phyloP scores from a whole-genome alignment of 164 flowering plant species.

The Berberis vulgaris region DNA sequence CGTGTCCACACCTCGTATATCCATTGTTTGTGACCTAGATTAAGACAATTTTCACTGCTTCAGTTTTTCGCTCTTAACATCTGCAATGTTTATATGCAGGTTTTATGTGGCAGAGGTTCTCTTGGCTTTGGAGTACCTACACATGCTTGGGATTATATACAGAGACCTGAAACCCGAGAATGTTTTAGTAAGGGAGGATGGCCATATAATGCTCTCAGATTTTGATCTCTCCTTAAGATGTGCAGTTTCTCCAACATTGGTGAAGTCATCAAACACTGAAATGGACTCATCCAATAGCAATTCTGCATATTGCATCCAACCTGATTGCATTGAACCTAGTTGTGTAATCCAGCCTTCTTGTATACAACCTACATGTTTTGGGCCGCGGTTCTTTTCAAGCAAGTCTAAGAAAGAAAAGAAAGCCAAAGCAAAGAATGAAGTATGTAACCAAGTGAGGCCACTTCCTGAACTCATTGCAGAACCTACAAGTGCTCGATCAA shows the following conservation, averaged over 20 bases:
- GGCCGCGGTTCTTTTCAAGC: slow-evolving; percentile 36
- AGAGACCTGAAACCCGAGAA: slow-evolving; percentile 71
- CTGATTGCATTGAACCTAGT: too few species aligned
- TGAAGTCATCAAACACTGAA: slow-evolving; percentile 53
- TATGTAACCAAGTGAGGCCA: slow-evolving; percentile 31
- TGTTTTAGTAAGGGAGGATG: slow-evolving; percentile 62
- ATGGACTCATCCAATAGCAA: background rate
- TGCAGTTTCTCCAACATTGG: slow-evolving; percentile 63
- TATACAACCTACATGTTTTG: slow-evolving; percentile 44
- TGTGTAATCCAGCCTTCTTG: slow-evolving; percentile 25
- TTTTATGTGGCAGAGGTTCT: slow-evolving; percentile 58
- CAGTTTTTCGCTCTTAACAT: background rate
- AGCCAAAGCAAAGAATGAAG: slow-evolving; percentile 61
- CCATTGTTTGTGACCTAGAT: too few species aligned
- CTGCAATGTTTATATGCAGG: slow-evolving; percentile 18
- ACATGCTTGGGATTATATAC: slow-evolving; percentile 67
- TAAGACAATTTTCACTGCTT: background rate
- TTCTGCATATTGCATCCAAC: too few species aligned
- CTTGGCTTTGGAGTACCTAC: slow-evolving; percentile 65
- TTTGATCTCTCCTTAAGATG: slow-evolving; percentile 68
- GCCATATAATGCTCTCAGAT: slow-evolving; percentile 73
- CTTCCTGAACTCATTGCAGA: slow-evolving; percentile 84
- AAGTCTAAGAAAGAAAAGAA: slow-evolving; percentile 49
- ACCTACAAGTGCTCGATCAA: slow-evolving; percentile 65
- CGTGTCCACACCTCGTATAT: too few species aligned